These are phyloP conservation scores for Fusarium sororula DNA, from an alignment of 2,329 filamentous ascomycete genomes.

Conservation along the genomic window DNA sequence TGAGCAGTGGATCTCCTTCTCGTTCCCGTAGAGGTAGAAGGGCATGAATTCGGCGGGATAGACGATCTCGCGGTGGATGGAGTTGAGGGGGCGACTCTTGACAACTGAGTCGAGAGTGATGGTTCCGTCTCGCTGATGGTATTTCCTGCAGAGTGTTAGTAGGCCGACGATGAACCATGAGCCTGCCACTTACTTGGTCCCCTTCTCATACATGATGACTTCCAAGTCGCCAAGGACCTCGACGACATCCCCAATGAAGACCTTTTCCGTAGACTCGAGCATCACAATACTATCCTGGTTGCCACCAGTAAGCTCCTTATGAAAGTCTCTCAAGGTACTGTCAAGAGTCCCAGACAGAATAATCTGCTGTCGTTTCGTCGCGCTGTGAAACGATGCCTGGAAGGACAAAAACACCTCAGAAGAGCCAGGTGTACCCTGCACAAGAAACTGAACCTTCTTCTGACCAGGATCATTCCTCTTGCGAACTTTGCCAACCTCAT, in stretches of 20 bases:
- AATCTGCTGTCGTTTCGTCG: conserved; percentile 48
- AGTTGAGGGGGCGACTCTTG: conserved; percentile 50
- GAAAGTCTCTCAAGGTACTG: not conserved
- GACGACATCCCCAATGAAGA: not conserved
- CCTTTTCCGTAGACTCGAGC: conserved; percentile 10
- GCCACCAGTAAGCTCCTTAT: not conserved
- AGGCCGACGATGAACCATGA: accelerated
- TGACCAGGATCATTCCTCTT: conserved; percentile 48
- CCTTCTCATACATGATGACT: conserved; percentile 8
- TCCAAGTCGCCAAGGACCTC: not conserved
- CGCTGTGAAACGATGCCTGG: conserved; percentile 50
- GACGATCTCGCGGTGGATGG: conserved; percentile 43
- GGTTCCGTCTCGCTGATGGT: conserved; percentile 35
- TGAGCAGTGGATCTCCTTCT: conserved; percentile 50
- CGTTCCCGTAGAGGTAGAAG: conserved; percentile 56
- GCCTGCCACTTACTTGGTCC: not conserved
- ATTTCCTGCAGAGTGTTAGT: not conserved
- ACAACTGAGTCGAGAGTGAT: conserved; percentile 38
- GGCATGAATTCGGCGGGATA: conserved; percentile 53
- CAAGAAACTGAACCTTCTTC: conserved; percentile 50
- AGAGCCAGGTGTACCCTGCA: conserved; percentile 47
- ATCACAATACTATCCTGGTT: conserved; percentile 20
- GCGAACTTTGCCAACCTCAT: conserved; percentile 45
- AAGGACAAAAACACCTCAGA: conserved; percentile 52
- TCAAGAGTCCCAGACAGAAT: conserved; percentile 37